These are phyloP conservation scores for Bathelium albidoporum DNA, from an alignment of 495 filamentous ascomycete genomes.

Conservation along the genomic window DNA sequence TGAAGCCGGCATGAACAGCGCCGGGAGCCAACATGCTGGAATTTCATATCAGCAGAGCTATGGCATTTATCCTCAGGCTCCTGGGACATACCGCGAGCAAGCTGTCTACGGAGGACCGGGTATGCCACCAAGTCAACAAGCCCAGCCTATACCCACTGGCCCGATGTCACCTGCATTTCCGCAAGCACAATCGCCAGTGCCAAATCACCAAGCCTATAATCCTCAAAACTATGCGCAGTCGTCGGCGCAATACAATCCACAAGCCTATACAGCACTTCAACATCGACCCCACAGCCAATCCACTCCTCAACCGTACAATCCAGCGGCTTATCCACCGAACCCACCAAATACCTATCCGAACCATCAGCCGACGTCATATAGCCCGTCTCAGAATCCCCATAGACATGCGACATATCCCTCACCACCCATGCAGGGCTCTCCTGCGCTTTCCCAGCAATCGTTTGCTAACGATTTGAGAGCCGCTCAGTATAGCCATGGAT, in stretches of 20 bases:
- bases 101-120: neutral
- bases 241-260: slow-evolving; percentile 42
- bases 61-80: neutral
- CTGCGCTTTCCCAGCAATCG: neutral
- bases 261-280: slow-evolving; percentile 15
- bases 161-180: slow-evolving; percentile 2
- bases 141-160: neutral
- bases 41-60: slow-evolving; percentile 29
- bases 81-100: neutral
- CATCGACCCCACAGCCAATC: slow-evolving; percentile 13
- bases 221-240: slow-evolving; percentile 68
- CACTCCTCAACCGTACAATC: slow-evolving; percentile 58
- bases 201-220: slow-evolving; percentile 47
- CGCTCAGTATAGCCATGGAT: neutral
- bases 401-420: neutral
- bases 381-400: neutral
- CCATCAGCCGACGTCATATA: slow-evolving; percentile 1
- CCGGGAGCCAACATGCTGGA: slow-evolving; percentile 27
- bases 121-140: neutral
- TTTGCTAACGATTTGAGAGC: neutral
- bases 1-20: slow-evolving; percentile 54
- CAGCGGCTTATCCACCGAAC: slow-evolving; percentile 44
- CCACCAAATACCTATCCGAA: slow-evolving; percentile 24
- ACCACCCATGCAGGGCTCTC: neutral
- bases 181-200: neutral